These are phyloP conservation scores for Iris macrosiphon DNA, from an alignment of 106 monocot species.

Conservation along the genomic window DNA sequence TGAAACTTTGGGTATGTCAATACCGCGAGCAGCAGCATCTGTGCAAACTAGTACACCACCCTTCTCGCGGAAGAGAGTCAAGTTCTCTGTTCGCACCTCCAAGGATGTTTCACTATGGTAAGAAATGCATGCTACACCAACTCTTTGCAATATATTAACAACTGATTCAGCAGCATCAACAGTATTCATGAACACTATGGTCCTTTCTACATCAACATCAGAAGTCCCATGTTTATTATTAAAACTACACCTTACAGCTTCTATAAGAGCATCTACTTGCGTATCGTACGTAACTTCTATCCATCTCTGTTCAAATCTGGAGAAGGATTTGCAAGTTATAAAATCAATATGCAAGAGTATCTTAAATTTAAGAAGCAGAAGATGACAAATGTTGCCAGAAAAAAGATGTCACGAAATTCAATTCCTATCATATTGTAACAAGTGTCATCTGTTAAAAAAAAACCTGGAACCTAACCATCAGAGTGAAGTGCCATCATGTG, in stretches of 20 bases:
- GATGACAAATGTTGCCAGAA: too few species aligned
- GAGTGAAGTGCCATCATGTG: background rate
- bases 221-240: conserved; percentile 16
- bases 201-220: conserved; percentile 26
- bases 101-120: conserved; percentile 82
- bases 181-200: conserved; percentile 94
- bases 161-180: conserved; percentile 83
- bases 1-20: conserved; percentile 88
- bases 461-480: background rate
- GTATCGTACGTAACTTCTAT: conserved; percentile 82
- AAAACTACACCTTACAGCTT: conserved; percentile 55
- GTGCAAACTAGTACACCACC: conserved; percentile 98
- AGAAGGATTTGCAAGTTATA: conserved; percentile 2
- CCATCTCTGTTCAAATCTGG: conserved; percentile 92
- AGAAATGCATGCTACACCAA: conserved; percentile 56
- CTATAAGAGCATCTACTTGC: conserved; percentile 77
- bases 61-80: conserved; percentile 55
- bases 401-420: background rate
- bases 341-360: background rate
- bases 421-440: too few species aligned
- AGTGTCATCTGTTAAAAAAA: too few species aligned
- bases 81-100: conserved; percentile 54
- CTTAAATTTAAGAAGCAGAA: background rate
- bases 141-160: conserved; percentile 52
- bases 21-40: conserved; percentile 97